Evolutionary conservation across 1,139 yeast species (phyloP).

Genomic region (Torulaspora pretoriensis): DNA sequence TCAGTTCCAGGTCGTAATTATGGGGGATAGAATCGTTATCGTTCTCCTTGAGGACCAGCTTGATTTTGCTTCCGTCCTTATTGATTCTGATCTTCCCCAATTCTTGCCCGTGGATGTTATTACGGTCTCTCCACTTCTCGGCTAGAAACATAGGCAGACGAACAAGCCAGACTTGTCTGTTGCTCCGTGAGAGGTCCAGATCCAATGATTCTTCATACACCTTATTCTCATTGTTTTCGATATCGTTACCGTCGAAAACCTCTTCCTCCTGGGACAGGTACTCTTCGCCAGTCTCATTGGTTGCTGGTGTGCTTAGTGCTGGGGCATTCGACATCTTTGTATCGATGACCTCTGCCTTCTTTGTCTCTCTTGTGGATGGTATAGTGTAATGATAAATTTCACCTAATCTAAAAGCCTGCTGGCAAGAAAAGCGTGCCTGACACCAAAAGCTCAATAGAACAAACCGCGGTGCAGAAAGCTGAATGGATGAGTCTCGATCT

Average conservation of each 20-base stretch:
- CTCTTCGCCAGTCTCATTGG: constrained; percentile 36
- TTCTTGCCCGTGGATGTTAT: constrained; percentile 61
- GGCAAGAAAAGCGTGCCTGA: not conserved
- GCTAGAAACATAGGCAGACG: constrained; percentile 84
- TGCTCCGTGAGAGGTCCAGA: constrained; percentile 51
- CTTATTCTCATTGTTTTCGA: constrained; percentile 37
- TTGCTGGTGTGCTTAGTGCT: constrained; percentile 4
- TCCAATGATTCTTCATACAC: constrained; percentile 56
- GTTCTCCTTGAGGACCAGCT: constrained; percentile 51
- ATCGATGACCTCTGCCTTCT: not conserved
- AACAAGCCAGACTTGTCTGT: constrained; percentile 84
- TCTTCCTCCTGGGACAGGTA: constrained; percentile 41
- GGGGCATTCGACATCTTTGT: constrained; percentile 6
- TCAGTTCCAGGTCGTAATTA: constrained; percentile 74
- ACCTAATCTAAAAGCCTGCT: not conserved
- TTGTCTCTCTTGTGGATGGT: not conserved
- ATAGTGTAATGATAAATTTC: not conserved
- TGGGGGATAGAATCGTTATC: constrained; percentile 60
- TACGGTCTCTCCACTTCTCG: constrained; percentile 70
- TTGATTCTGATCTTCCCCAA: constrained; percentile 75
- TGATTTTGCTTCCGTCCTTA: constrained; percentile 51
- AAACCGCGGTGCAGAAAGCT: not conserved
- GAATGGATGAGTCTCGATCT: constrained; percentile 36
- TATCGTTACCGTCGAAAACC: constrained; percentile 43
- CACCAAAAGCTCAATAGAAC: not conserved